Conservation (phyloP, 352 stramenopile species). For the Pythium rhizo-oryzae region DNA sequence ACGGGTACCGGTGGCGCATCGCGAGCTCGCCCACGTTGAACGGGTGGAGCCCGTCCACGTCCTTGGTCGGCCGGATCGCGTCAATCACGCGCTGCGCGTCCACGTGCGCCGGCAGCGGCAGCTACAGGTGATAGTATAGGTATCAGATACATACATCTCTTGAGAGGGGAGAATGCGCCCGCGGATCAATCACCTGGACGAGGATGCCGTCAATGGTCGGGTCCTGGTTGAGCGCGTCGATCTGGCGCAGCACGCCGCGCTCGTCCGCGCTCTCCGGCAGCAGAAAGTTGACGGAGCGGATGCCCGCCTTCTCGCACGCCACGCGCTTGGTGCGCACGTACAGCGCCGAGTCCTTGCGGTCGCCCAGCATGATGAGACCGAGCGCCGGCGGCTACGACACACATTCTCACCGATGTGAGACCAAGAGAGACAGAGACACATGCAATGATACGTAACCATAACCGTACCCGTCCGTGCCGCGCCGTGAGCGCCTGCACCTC, state of each 20-base stretch:
- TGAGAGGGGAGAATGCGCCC: too few relatives aligned
- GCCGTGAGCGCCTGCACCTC: slow-evolving; percentile 59
- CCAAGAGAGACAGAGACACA: too few relatives aligned
- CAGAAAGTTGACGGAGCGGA: slow-evolving; percentile 90
- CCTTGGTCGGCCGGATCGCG: slow-evolving; percentile 94
- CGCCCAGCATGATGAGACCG: slow-evolving; percentile 98
- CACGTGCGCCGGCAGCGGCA: slow-evolving; percentile 95
- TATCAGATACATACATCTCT: too few relatives aligned
- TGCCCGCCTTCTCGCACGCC: slow-evolving; percentile 94
- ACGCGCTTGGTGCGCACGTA: slow-evolving; percentile 99
- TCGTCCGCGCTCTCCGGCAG: slow-evolving; percentile 63
- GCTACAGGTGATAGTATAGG: too few relatives aligned
- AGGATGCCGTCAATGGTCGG: slow-evolving; percentile 84
- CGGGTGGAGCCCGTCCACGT: slow-evolving; percentile 99
- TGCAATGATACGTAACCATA: too few relatives aligned
- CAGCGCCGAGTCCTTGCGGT: slow-evolving; percentile 95
- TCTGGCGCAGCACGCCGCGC: slow-evolving; percentile 63
- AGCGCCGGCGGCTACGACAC: slow-evolving; percentile 94
- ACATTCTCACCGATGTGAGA: too few relatives aligned
- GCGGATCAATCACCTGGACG: too few relatives aligned
- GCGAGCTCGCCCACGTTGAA: slow-evolving; percentile 95
- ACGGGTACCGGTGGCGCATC: slow-evolving; percentile 84
- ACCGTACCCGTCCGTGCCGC: slow-evolving; percentile 51
- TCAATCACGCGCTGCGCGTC: slow-evolving; percentile 94
- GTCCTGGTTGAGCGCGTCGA: slow-evolving; percentile 77